Percentiles rank a stretch among this genome's conserved stretches.
phyloP scores from a whole-genome alignment of 2,329 filamentous ascomycete species.

The Aspergillus bombycis region DNA sequence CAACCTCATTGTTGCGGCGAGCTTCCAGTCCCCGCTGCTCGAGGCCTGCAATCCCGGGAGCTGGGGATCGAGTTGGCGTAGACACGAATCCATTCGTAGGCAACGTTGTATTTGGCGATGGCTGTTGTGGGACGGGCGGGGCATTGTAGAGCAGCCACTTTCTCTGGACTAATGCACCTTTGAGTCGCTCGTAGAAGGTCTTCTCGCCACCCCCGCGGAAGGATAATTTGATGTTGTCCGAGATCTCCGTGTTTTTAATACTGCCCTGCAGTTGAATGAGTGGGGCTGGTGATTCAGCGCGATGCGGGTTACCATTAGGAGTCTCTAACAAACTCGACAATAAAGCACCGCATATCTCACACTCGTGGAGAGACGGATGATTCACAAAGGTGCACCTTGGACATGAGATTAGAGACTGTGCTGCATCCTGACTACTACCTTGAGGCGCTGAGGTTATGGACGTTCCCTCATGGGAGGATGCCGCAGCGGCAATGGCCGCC shows the following conservation, averaged over 20 bases:
- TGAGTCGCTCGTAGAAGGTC: constrained; percentile 86
- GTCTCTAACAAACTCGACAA: constrained; percentile 55
- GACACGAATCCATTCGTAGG: constrained; percentile 27
- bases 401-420: constrained; percentile 52
- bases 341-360: constrained; percentile 87
- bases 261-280: constrained; percentile 52
- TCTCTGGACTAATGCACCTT: constrained; percentile 82
- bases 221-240: constrained; percentile 84
- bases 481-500: constrained; percentile 78
- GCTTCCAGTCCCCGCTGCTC: constrained; percentile 83
- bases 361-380: constrained; percentile 80
- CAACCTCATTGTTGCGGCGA: constrained; percentile 87
- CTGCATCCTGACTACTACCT: neutral
- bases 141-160: constrained; percentile 95
- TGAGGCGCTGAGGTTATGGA: constrained; percentile 15
- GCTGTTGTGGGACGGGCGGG: constrained; percentile 77
- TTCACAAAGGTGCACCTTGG: constrained; percentile 93
- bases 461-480: constrained; percentile 50
- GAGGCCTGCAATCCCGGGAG: constrained; percentile 87
- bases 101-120: constrained; percentile 41
- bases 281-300: constrained; percentile 79
- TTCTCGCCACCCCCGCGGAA: constrained; percentile 89
- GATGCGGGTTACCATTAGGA: constrained; percentile 31
- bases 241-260: constrained; percentile 60
- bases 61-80: constrained; percentile 51